Conservation (phyloP, 306 rosid species). For the Cyamopsis tetragonoloba region DNA sequence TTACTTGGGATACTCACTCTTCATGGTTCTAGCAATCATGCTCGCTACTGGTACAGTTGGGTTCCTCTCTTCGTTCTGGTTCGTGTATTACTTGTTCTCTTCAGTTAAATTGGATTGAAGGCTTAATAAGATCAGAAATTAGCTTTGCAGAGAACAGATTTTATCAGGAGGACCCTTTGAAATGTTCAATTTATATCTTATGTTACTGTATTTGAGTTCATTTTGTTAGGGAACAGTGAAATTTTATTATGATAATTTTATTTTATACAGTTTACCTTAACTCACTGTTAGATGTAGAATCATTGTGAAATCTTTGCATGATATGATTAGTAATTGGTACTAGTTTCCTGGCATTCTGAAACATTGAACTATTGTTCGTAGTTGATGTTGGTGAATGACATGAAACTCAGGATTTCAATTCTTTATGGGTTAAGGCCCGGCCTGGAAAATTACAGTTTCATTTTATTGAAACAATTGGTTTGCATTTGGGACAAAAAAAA, state of each 20-base stretch:
- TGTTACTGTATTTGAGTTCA: slow-evolving; percentile 15
- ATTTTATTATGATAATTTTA: slow-evolving; percentile 22
- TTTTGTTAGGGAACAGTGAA: slow-evolving; percentile 34
- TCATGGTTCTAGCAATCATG: slow-evolving; percentile 77
- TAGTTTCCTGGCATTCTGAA: background rate
- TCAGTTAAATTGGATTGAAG: slow-evolving; percentile 77
- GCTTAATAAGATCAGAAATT: background rate
- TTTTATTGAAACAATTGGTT: background rate
- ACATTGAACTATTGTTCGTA: background rate
- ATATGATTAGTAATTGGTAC: background rate
- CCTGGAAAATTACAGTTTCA: background rate
- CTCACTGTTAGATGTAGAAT: slow-evolving; percentile 33
- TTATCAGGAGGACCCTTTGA: slow-evolving; percentile 1
- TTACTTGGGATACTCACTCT: slow-evolving; percentile 68
- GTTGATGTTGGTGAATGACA: background rate
- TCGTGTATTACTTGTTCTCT: slow-evolving; percentile 75
- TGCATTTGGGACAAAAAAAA: no score
- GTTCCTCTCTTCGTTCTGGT: slow-evolving; percentile 82
- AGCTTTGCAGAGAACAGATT: slow-evolving; percentile 7
- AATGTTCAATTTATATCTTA: slow-evolving; percentile 22
- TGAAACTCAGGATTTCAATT: no score
- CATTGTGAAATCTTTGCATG: slow-evolving; percentile 12
- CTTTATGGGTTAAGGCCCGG: background rate
- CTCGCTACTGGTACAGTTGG: slow-evolving; percentile 77
- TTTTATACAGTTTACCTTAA: slow-evolving; percentile 32